A percentile compares a stretch with the other conserved stretches of the same genome.
Conservation (phyloP, 371 early-diverging fungal genomes). For the Haplosporangium sp. region DNA sequence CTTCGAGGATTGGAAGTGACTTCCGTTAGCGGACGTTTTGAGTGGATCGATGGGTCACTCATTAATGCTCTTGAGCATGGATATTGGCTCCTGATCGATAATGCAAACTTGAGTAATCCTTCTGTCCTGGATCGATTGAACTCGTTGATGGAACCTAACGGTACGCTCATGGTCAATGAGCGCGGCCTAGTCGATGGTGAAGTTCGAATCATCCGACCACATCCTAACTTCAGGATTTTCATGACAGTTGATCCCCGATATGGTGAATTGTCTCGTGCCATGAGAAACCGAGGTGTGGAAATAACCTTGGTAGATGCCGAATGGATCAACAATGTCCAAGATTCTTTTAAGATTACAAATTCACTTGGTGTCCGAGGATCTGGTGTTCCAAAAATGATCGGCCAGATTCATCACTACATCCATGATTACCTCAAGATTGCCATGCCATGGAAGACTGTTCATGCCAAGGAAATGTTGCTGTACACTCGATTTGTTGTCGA, state of each 20-base stretch:
- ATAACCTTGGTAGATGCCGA: slow-evolving; percentile 73
- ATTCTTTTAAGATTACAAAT: slow-evolving; percentile 64
- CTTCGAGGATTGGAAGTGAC: slow-evolving; percentile 65
- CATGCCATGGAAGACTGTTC: slow-evolving; percentile 59
- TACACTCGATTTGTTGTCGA: slow-evolving; percentile 72
- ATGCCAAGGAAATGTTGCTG: slow-evolving; percentile 67
- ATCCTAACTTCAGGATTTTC: slow-evolving; percentile 97
- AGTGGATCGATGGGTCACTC: slow-evolving; percentile 98
- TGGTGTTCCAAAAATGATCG: slow-evolving; percentile 45
- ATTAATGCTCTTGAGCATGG: slow-evolving; percentile 96
- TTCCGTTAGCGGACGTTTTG: slow-evolving; percentile 85
- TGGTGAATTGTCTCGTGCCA: slow-evolving; percentile 96
- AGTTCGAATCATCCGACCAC: slow-evolving; percentile 88
- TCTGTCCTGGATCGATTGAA: slow-evolving; percentile 97
- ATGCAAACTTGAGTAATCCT: slow-evolving; percentile 97
- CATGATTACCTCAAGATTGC: slow-evolving; percentile 52
- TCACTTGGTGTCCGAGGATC: slow-evolving; percentile 67
- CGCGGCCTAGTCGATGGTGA: slow-evolving; percentile 88
- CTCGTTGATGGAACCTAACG: slow-evolving; percentile 91
- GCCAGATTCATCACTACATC: slow-evolving; percentile 48
- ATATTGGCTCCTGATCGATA: slow-evolving; percentile 98
- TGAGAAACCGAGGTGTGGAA: slow-evolving; percentile 97
- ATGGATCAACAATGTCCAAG: slow-evolving; percentile 56
- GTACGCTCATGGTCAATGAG: slow-evolving; percentile 91
- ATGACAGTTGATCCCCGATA: slow-evolving; percentile 97